These are phyloP conservation scores for Fusarium annulatum DNA, from an alignment of 2,329 filamentous ascomycete genomes.

Conservation along the genomic window DNA sequence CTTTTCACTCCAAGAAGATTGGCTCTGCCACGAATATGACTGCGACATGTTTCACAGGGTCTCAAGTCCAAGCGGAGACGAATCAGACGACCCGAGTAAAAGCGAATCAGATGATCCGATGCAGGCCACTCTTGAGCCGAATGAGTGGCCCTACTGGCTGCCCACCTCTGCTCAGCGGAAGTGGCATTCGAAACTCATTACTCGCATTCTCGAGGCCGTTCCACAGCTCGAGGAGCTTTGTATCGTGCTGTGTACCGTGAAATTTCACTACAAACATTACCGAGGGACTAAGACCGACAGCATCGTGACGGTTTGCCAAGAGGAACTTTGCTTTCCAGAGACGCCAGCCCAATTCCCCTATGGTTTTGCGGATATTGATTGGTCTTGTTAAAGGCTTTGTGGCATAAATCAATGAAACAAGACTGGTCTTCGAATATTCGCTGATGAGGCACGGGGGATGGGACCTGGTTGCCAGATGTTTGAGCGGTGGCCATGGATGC, in stretches of 20 bases:
- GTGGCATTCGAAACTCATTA: neutral
- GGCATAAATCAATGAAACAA: accelerated
- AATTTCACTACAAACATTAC: no score
- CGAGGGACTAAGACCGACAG: neutral
- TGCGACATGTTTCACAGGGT: accelerated
- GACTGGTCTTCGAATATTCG: accelerated
- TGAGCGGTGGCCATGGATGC: no score
- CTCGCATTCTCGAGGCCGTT: neutral
- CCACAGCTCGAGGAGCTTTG: neutral
- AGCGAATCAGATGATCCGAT: neutral
- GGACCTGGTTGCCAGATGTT: no score
- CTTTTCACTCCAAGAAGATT: neutral
- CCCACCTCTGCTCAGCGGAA: accelerated
- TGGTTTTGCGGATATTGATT: neutral
- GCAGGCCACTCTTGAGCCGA: neutral
- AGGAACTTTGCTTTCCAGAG: accelerated
- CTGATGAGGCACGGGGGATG: neutral
- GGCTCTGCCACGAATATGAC: accelerated
- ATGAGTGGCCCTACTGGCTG: neutral
- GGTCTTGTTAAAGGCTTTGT: accelerated
- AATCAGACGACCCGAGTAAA: neutral
- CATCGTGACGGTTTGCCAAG: neutral
- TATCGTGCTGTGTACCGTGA: neutral
- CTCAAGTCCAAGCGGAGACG: neutral
- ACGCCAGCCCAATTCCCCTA: neutral